Evolutionary conservation across 345 rosid genomes (phyloP).

Genomic region (Gossypium sturtianum): DNA sequence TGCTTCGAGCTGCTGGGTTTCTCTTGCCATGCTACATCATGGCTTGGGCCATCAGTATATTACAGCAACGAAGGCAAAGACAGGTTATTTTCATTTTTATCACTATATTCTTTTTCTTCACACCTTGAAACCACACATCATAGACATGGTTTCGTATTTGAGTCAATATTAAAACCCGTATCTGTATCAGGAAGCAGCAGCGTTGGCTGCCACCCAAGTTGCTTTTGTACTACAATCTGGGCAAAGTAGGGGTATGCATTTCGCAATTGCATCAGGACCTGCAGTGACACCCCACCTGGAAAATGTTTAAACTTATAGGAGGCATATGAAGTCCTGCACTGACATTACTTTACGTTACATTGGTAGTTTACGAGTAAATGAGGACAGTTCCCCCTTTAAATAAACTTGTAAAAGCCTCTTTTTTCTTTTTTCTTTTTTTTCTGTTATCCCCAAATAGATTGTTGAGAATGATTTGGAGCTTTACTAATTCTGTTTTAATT

Average conservation of each 20-base stretch:
- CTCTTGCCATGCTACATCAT: slow-evolving; percentile 96
- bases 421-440: neutral
- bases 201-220: slow-evolving; percentile 76
- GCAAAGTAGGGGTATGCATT: slow-evolving; percentile 71
- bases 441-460: neutral
- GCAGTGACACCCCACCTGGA: slow-evolving; percentile 39
- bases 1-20: slow-evolving; percentile 71
- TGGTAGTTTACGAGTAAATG: neutral
- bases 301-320: slow-evolving; percentile 28
- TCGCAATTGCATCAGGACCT: slow-evolving; percentile 49
- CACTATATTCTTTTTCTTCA: too few relatives aligned
- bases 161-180: slow-evolving; percentile 1
- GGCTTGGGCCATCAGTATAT: slow-evolving; percentile 94
- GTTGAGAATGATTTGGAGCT: neutral
- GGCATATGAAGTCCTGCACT: neutral
- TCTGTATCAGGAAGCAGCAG: slow-evolving; percentile 70
- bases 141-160: too few relatives aligned
- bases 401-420: neutral
- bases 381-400: neutral
- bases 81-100: slow-evolving; percentile 43
- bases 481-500: neutral
- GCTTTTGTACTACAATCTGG: slow-evolving; percentile 83
- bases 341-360: neutral
- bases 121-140: too few relatives aligned
- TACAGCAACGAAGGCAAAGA: slow-evolving; percentile 86